Percentiles rank a stretch among this genome's conserved stretches.
Evolutionary conservation across 345 rosid species (phyloP).

Genomic region (Limnanthes douglasii): DNA sequence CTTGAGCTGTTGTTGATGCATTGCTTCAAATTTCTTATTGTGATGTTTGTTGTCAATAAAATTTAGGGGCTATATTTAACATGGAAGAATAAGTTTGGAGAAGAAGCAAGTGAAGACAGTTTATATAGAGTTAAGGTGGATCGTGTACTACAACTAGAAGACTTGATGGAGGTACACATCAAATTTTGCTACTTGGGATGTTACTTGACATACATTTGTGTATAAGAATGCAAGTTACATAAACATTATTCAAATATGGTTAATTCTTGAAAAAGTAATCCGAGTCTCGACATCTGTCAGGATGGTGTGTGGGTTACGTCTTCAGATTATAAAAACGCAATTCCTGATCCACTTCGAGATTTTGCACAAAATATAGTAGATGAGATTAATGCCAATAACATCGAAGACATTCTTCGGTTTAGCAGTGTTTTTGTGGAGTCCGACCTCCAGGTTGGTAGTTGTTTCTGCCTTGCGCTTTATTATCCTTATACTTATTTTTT

Average conservation of each 20-base stretch:
- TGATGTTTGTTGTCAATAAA: constrained; percentile 1
- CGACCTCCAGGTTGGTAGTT: constrained; percentile 65
- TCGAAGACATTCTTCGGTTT: constrained; percentile 68
- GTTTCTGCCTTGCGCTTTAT: too few relatives aligned
- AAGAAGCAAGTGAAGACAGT: constrained; percentile 37
- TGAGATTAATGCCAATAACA: constrained; percentile 54
- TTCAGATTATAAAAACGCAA: constrained; percentile 52
- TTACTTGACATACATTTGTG: too few relatives aligned
- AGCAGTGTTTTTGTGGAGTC: constrained; percentile 69
- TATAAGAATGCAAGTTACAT: too few relatives aligned
- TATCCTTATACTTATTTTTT: too few relatives aligned
- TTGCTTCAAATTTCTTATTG: background rate
- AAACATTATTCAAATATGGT: too few relatives aligned
- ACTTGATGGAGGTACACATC: constrained; percentile 60
- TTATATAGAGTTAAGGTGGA: constrained; percentile 50
- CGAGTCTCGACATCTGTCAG: constrained; percentile 20
- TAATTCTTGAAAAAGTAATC: constrained; percentile 1
- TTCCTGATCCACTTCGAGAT: constrained; percentile 71
- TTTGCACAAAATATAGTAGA: constrained; percentile 54
- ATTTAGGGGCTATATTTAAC: constrained; percentile 41
- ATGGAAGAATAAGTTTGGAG: constrained; percentile 77
- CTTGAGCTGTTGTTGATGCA: too few relatives aligned
- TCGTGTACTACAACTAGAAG: constrained; percentile 72
- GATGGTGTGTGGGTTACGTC: constrained; percentile 74
- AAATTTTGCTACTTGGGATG: too few relatives aligned